phyloP scores from a whole-genome alignment of 73 alveolate species.

The Paramecium tetraurelia region DNA sequence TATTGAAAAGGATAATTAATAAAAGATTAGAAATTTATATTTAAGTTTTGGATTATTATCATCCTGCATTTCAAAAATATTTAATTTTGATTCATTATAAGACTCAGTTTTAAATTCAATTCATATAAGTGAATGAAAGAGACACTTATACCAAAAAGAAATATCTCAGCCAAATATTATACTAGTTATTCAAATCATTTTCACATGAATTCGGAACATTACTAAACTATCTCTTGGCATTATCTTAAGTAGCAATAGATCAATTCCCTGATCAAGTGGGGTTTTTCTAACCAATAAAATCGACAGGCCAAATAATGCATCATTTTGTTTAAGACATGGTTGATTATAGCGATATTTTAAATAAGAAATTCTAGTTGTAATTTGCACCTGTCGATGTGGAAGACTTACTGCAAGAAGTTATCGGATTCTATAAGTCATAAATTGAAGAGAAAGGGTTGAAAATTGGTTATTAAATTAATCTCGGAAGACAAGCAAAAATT shows the following conservation, averaged over 20 bases:
- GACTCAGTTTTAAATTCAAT: neutral
- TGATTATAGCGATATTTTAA: neutral
- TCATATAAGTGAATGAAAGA: neutral
- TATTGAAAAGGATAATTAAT: neutral
- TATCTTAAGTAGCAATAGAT: constrained; percentile 15
- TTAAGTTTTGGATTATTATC: neutral
- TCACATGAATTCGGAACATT: constrained; percentile 37
- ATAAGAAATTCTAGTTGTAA: constrained; percentile 4
- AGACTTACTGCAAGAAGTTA: neutral
- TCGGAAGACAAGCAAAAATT: neutral
- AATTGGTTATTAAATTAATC: neutral
- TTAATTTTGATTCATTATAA: neutral
- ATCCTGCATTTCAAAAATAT: neutral
- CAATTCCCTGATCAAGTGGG: neutral
- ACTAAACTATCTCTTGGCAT: constrained; percentile 8
- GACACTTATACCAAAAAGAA: neutral
- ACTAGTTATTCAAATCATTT: neutral
- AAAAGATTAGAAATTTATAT: neutral
- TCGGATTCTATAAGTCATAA: neutral
- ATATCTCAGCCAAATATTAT: neutral
- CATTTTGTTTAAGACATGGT: neutral
- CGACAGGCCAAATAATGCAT: neutral
- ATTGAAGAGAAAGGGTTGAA: neutral
- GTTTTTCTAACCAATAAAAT: neutral
- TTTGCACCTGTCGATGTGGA: neutral